Evolutionary conservation across 169 alveolate species (phyloP).

Genomic region (Sarcocystis neurona): DNA sequence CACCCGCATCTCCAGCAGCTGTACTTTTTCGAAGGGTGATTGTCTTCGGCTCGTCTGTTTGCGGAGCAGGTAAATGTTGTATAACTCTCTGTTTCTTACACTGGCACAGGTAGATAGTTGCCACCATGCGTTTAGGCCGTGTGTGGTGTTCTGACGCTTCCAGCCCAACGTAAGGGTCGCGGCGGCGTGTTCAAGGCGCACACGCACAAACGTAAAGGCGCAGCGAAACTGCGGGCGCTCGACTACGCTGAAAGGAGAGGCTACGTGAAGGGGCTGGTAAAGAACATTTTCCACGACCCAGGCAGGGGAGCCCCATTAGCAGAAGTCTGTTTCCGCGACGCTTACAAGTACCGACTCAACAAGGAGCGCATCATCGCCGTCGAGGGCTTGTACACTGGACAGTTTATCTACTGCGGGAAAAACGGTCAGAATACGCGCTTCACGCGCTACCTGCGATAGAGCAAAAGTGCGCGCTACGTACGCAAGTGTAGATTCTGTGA

Average conservation of each 20-base stretch:
- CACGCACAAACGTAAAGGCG: slow-evolving; percentile 93
- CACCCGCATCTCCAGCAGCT: too few species aligned
- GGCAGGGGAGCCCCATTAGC: slow-evolving; percentile 99
- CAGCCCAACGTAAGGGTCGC: slow-evolving; percentile 96
- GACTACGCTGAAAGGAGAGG: slow-evolving; percentile 94
- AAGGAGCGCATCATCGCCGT: slow-evolving; percentile 97
- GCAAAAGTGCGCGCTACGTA: too few species aligned
- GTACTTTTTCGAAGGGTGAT: too few species aligned
- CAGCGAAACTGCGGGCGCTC: slow-evolving; percentile 93
- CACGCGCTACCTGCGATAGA: too few species aligned
- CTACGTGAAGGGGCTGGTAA: slow-evolving; percentile 92
- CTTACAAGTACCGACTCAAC: slow-evolving; percentile 92
- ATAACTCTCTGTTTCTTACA: too few species aligned
- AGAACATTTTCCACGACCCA: slow-evolving; percentile 97
- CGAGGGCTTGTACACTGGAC: slow-evolving; percentile 99
- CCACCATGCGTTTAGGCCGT: too few species aligned
- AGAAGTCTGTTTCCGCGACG: slow-evolving; percentile 94
- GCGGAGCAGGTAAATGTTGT: too few species aligned
- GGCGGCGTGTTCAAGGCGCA: slow-evolving; percentile 95
- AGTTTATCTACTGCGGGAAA: slow-evolving; percentile 97
- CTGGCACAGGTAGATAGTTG: too few species aligned
- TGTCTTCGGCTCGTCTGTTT: too few species aligned
- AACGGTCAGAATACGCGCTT: slow-evolving; percentile 52
- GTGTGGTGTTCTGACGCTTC: too few species aligned
- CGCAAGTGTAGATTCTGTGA: too few species aligned